Conservation (phyloP, 306 rosid species). For the Mimosa bimucronata region DNA sequence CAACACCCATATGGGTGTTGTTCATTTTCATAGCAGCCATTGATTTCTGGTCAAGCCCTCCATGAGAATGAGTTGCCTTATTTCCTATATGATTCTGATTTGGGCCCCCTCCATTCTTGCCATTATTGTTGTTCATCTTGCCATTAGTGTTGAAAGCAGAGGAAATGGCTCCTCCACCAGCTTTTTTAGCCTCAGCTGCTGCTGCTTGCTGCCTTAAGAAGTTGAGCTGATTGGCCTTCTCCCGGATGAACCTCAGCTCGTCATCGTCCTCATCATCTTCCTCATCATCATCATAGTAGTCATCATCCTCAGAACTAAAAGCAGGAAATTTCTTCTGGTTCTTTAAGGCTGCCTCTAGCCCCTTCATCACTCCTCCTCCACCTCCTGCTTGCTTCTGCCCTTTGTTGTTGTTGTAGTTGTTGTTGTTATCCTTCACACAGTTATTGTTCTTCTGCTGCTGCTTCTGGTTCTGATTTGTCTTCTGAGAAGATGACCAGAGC, state of each 20-base stretch:
- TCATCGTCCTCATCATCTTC: conserved; percentile 53
- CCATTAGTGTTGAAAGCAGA: conserved; percentile 44
- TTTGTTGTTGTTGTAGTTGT: conserved; percentile 46
- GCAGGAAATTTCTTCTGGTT: conserved; percentile 59
- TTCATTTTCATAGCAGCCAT: conserved; percentile 67
- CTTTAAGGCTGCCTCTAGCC: conserved; percentile 55
- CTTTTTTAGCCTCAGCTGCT: conserved; percentile 50
- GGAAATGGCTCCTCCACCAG: conserved; percentile 37
- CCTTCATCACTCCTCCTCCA: conserved; percentile 38
- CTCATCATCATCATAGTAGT: conserved; percentile 45
- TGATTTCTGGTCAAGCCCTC: conserved; percentile 66
- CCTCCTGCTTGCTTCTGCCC: conserved; percentile 51
- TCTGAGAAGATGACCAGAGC: conserved; percentile 61
- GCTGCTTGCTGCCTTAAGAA: conserved; percentile 60
- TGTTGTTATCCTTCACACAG: conserved; percentile 52
- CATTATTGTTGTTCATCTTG: conserved; percentile 47
- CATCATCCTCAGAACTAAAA: conserved; percentile 59
- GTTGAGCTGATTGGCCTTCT: conserved; percentile 54
- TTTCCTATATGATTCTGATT: conserved; percentile 53
- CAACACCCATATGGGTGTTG: conserved; percentile 52
- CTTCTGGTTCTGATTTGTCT: conserved; percentile 59
- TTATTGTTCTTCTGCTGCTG: conserved; percentile 60
- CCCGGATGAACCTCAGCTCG: conserved; percentile 52
- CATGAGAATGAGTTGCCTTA: conserved; percentile 41
- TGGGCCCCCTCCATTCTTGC: conserved; percentile 46